These are phyloP conservation scores for Cucurbita ficifolia DNA, from an alignment of 306 rosid genomes.

Conservation along the genomic window DNA sequence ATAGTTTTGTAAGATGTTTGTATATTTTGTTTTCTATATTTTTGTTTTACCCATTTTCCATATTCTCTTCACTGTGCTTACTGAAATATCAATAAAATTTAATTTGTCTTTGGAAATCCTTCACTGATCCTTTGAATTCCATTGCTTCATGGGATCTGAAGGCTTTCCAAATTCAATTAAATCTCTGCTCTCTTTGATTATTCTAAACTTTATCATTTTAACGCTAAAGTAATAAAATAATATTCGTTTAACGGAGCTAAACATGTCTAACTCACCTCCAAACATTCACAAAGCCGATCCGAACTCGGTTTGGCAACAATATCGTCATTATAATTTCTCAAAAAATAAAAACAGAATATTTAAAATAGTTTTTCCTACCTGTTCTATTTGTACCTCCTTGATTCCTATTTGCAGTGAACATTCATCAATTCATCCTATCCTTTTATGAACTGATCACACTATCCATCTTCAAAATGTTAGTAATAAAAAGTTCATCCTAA, in stretches of 20 bases:
- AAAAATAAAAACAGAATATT: not conserved
- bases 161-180: constrained; percentile 4
- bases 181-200: not conserved
- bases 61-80: constrained; percentile 11
- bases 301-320: not conserved
- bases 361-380: not conserved
- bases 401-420: not conserved
- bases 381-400: not conserved
- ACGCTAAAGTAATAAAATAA: too few relatives aligned
- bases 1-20: constrained; percentile 32
- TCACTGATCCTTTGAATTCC: not conserved
- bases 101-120: constrained; percentile 20
- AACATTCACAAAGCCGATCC: too few relatives aligned
- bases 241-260: too few relatives aligned
- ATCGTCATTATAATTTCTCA: not conserved
- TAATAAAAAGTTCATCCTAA: not conserved
- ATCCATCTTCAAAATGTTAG: too few relatives aligned
- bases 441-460: too few relatives aligned
- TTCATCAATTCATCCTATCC: too few relatives aligned
- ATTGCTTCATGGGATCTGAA: constrained; percentile 1
- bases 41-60: not conserved
- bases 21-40: constrained; percentile 32
- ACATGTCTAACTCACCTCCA: too few relatives aligned
- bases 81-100: constrained; percentile 26
- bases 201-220: too few relatives aligned